Evolutionary conservation across 2,329 filamentous ascomycete genomes (phyloP).

Genomic region (Arthrobotrys sphaeroides): DNA sequence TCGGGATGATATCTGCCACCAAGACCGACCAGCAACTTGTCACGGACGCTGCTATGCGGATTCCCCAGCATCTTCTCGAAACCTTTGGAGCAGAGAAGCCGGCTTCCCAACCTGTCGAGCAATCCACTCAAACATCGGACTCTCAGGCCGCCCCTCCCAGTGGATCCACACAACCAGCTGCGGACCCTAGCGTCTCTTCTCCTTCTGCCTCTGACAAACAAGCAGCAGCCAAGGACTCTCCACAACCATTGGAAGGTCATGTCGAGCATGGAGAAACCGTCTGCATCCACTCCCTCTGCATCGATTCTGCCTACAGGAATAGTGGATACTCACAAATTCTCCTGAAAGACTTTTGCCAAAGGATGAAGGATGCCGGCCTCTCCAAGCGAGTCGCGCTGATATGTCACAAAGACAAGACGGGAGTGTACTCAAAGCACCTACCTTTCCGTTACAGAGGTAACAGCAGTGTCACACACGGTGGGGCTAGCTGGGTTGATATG

Average conservation of each 20-base stretch:
- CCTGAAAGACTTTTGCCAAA: constrained; percentile 37
- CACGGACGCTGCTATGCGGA: constrained; percentile 39
- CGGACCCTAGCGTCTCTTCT: not conserved
- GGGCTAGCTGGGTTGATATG: constrained; percentile 46
- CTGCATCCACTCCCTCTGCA: constrained; percentile 47
- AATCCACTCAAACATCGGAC: not conserved
- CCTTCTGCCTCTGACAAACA: not conserved
- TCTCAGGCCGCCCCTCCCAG: not conserved
- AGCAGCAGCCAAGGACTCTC: not conserved
- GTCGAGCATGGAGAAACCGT: constrained; percentile 46
- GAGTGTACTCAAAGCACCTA: constrained; percentile 38
- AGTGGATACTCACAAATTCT: constrained; percentile 40
- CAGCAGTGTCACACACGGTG: constrained; percentile 38
- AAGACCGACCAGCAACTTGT: constrained; percentile 25
- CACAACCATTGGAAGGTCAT: constrained; percentile 33
- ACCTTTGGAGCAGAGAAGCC: constrained; percentile 8
- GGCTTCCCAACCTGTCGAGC: not conserved
- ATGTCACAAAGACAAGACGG: constrained; percentile 37
- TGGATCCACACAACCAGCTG: not conserved
- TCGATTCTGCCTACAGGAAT: constrained; percentile 31
- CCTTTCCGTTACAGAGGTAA: constrained; percentile 20
- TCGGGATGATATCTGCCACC: constrained; percentile 44
- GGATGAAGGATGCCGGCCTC: constrained; percentile 48
- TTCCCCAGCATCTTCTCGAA: constrained; percentile 27
- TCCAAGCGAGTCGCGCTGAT: constrained; percentile 44